A percentile compares a stretch with the other conserved stretches of the same genome.
These are phyloP conservation scores for Draba incana DNA, from an alignment of 345 rosid genomes.

Conservation along the genomic window DNA sequence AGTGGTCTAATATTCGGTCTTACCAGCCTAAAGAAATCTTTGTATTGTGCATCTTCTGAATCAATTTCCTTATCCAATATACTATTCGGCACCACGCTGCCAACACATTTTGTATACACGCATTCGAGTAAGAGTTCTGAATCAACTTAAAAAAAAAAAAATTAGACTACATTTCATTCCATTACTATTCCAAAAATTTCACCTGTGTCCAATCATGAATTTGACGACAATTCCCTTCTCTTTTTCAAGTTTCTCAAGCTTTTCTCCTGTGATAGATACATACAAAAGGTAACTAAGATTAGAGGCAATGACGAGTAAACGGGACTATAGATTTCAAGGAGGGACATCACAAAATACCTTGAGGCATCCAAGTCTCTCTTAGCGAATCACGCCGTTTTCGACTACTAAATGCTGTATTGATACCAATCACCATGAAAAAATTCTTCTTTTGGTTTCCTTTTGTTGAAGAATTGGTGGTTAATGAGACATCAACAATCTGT, in stretches of 20 bases:
- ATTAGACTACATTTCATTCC: constrained; percentile 4
- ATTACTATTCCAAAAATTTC: background rate
- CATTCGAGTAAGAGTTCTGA: constrained; percentile 27
- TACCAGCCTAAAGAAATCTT: constrained; percentile 95
- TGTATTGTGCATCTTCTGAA: constrained; percentile 88
- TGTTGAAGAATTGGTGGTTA: constrained; percentile 38
- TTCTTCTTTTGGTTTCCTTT: constrained; percentile 53
- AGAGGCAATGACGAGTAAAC: constrained; percentile 22
- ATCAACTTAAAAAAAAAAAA: background rate
- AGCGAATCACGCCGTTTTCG: constrained; percentile 93
- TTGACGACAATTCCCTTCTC: constrained; percentile 90
- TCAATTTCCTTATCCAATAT: constrained; percentile 91
- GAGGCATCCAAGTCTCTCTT: constrained; percentile 99
- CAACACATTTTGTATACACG: constrained; percentile 20
- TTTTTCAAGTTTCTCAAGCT: constrained; percentile 74
- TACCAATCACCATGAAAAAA: constrained; percentile 85
- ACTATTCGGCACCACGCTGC: constrained; percentile 84
- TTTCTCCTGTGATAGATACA: constrained; percentile 54
- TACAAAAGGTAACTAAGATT: constrained; percentile 10
- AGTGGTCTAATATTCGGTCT: constrained; percentile 12
- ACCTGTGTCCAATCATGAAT: constrained; percentile 99
- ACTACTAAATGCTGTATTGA: constrained; percentile 97
- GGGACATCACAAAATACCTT: constrained; percentile 48
- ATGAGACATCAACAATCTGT: constrained; percentile 48
- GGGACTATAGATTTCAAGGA: constrained; percentile 16